A percentile compares a stretch with the other conserved stretches of the same genome.
These are phyloP conservation scores for Sordariomycetes sp. DNA, from an alignment of 2,329 filamentous ascomycete species.

Conservation along the genomic window DNA sequence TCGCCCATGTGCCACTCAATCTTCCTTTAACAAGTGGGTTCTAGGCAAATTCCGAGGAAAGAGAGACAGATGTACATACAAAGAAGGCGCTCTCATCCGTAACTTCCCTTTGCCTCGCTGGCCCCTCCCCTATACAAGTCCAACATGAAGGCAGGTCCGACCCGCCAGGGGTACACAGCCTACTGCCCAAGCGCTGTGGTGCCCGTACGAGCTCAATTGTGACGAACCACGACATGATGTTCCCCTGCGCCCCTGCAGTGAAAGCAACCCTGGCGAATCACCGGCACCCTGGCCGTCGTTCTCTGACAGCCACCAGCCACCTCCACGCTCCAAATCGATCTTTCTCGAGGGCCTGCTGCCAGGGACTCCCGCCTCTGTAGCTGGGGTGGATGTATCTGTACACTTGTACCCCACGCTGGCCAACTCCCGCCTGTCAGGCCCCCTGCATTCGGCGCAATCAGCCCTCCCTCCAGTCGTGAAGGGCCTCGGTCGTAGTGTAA, in stretches of 20 bases:
- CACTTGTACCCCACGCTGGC: neutral
- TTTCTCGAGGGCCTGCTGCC: neutral
- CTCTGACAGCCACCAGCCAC: neutral
- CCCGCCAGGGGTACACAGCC: neutral
- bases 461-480: neutral
- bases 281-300: neutral
- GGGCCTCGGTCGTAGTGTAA: neutral
- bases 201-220: neutral
- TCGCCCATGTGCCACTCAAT: too few relatives aligned
- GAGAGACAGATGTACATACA: too few relatives aligned
- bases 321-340: neutral
- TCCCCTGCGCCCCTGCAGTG: neutral
- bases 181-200: neutral
- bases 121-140: too few relatives aligned
- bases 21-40: too few relatives aligned
- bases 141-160: neutral
- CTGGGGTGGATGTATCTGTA: too few relatives aligned
- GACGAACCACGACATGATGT: neutral
- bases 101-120: neutral
- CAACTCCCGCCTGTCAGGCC: neutral
- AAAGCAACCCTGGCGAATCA: neutral
- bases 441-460: neutral
- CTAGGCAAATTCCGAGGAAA: too few relatives aligned
- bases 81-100: neutral
- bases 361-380: neutral